These are phyloP conservation scores for Lipomyces starkeyi DNA, from an alignment of 805 yeast species.

Conservation along the genomic window DNA sequence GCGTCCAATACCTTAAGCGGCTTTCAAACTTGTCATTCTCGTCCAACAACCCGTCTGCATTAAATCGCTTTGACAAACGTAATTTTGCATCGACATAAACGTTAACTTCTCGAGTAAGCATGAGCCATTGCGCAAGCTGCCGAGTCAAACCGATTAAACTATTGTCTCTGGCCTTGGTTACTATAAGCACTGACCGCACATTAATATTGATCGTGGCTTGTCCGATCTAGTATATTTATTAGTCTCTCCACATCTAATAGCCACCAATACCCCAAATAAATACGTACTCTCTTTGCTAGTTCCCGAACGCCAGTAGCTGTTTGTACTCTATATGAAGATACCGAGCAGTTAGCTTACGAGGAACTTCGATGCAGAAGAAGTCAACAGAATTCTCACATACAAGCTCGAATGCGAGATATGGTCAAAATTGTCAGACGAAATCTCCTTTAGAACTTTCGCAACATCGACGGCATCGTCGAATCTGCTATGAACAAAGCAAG, in stretches of 20 bases:
- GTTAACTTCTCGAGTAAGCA: constrained; percentile 50
- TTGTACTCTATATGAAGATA: constrained; percentile 31
- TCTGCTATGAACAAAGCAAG: constrained; percentile 36
- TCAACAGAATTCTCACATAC: constrained; percentile 11
- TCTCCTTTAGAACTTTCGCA: constrained; percentile 23
- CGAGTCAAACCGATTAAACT: constrained; percentile 75
- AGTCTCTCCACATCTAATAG: constrained; percentile 1
- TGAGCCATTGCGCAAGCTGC: constrained; percentile 79
- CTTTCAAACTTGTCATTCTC: constrained; percentile 51
- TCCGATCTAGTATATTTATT: constrained; percentile 32
- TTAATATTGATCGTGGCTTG: constrained; percentile 58
- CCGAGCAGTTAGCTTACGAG: not conserved
- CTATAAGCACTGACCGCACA: constrained; percentile 73
- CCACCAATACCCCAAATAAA: too few species aligned
- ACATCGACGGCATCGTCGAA: constrained; percentile 37
- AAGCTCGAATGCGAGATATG: constrained; percentile 34
- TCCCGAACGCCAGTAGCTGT: constrained; percentile 44
- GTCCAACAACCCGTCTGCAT: constrained; percentile 57
- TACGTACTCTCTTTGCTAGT: constrained; percentile 40
- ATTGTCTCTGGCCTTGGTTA: constrained; percentile 89
- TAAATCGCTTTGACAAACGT: constrained; percentile 66
- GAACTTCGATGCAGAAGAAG: not conserved
- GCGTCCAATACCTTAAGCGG: constrained; percentile 71
- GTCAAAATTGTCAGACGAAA: constrained; percentile 24
- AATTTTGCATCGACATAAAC: constrained; percentile 80